These are phyloP conservation scores for Silene uniflora DNA, from an alignment of 148 eudicot genomes.

Conservation along the genomic window DNA sequence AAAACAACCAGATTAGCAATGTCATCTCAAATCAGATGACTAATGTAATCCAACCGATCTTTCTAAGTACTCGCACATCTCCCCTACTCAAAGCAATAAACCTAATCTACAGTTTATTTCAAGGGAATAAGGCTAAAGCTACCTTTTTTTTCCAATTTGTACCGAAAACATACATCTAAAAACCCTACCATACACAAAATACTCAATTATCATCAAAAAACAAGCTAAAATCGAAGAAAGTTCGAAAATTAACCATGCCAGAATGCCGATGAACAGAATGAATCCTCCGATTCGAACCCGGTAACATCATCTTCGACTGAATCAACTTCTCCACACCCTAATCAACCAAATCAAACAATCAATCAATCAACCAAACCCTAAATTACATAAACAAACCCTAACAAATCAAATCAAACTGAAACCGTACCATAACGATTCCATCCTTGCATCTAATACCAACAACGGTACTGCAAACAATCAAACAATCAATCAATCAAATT, in stretches of 20 bases:
- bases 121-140: too few species aligned
- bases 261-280: slow-evolving; percentile 89
- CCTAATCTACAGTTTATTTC: too few species aligned
- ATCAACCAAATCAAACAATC: neutral
- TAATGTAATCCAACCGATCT: neutral
- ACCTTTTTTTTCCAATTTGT: too few species aligned
- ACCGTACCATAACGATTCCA: slow-evolving; percentile 66
- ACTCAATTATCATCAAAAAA: too few species aligned
- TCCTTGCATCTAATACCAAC: slow-evolving; percentile 82
- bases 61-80: too few species aligned
- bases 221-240: neutral
- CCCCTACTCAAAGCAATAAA: too few species aligned
- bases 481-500: neutral
- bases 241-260: slow-evolving; percentile 57
- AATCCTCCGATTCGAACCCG: slow-evolving; percentile 84
- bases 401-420: neutral
- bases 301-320: slow-evolving; percentile 93
- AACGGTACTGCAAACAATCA: slow-evolving; percentile 44
- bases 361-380: slow-evolving; percentile 1
- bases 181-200: too few species aligned
- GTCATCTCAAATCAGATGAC: neutral
- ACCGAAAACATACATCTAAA: too few species aligned
- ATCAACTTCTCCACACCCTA: slow-evolving; percentile 93
- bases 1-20: neutral
- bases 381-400: neutral